Percentiles rank a stretch among this genome's conserved stretches.
Evolutionary conservation across 331 rosid species (phyloP).

Genomic region (Stylosanthes scabra): DNA sequence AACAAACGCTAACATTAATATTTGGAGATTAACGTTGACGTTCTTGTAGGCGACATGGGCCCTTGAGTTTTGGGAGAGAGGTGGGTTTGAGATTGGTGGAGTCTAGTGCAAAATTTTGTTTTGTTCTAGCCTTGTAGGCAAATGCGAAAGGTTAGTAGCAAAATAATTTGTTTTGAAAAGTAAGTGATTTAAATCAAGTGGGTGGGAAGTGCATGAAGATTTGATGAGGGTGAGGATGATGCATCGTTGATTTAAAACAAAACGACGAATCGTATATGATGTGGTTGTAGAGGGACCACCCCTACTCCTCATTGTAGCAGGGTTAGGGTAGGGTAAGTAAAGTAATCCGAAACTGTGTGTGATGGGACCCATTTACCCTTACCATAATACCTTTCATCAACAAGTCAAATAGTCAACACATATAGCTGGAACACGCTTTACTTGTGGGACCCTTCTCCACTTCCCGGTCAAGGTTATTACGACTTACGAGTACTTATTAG

Average conservation of each 20-base stretch:
- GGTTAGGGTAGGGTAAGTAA: background rate
- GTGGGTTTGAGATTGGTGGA: slow-evolving; percentile 9
- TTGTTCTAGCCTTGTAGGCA: background rate
- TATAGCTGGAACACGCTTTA: slow-evolving; percentile 42
- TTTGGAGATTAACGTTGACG: background rate
- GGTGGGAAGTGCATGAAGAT: slow-evolving; percentile 4
- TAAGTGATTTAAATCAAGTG: background rate
- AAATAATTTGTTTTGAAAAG: background rate
- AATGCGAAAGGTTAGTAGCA: background rate
- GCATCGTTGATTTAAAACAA: background rate
- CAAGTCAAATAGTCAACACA: background rate
- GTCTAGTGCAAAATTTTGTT: slow-evolving; percentile 1
- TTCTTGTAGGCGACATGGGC: background rate
- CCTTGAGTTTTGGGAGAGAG: background rate
- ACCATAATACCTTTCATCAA: background rate
- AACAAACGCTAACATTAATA: background rate
- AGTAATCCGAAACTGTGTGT: background rate
- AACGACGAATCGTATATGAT: background rate
- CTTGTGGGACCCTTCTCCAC: slow-evolving; percentile 11
- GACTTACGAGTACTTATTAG: too few relatives aligned
- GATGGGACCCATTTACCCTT: slow-evolving; percentile 40
- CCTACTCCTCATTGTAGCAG: background rate
- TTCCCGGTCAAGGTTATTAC: background rate
- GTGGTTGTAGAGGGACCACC: background rate
- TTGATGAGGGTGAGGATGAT: background rate